phyloP scores from a whole-genome alignment of 2,329 filamentous ascomycete species.

The Paracamarosporium sp. region DNA sequence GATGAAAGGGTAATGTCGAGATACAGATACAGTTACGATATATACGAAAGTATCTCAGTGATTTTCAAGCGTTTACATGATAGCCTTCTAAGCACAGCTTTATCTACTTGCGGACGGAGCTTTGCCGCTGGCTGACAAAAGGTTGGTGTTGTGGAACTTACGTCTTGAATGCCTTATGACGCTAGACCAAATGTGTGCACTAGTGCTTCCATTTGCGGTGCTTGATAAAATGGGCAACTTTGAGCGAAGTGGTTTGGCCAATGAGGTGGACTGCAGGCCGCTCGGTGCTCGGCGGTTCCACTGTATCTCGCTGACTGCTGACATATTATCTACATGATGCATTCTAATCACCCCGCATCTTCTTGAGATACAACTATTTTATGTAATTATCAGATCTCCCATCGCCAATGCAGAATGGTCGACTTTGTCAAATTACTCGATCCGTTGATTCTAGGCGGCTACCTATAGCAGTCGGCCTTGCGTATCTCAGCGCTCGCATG shows the following conservation, averaged over 20 bases:
- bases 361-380: no score
- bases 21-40: not conserved
- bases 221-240: no score
- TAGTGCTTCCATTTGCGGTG: not conserved
- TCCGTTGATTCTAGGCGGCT: no score
- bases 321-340: no score
- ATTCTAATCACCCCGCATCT: not conserved
- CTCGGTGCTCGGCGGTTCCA: not conserved
- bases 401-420: no score
- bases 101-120: not conserved
- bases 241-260: not conserved
- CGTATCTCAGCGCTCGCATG: no score
- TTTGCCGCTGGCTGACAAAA: not conserved
- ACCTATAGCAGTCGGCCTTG: no score
- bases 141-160: not conserved
- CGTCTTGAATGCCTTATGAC: not conserved
- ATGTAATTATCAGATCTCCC: no score
- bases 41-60: not conserved
- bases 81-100: not conserved
- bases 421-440: no score
- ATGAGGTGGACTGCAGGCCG: not conserved
- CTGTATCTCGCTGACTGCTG: no score
- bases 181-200: not conserved
- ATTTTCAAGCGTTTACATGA: not conserved
- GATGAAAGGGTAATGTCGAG: not conserved